Percentiles rank a stretch among this genome's conserved stretches.
Evolutionary conservation across 169 alveolate genomes (phyloP).

Genomic region (Eimeria maxima): DNA sequence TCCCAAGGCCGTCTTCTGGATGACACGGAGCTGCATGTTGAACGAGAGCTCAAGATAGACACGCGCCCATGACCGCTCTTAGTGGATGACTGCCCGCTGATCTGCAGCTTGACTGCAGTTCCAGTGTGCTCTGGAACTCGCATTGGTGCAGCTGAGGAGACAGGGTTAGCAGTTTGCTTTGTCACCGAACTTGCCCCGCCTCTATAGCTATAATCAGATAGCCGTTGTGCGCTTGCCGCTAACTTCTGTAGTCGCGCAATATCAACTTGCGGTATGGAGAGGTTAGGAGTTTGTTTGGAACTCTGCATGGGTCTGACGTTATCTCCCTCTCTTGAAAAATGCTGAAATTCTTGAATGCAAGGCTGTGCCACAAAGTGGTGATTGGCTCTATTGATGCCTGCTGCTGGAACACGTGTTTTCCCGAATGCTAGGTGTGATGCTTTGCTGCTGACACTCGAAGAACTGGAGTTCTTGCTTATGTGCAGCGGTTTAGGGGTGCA

Average conservation of each 20-base stretch:
- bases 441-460: not conserved
- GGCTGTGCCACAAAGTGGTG: not conserved
- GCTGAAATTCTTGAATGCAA: not conserved
- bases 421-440: not conserved
- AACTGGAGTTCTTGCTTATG: not conserved
- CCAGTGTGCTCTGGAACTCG: not conserved
- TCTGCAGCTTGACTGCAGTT: not conserved
- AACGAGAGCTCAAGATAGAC: slow-evolving; percentile 7
- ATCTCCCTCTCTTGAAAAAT: not conserved
- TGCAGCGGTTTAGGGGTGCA: not conserved
- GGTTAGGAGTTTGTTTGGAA: not conserved
- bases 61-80: not conserved
- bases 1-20: slow-evolving; percentile 35
- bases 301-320: not conserved
- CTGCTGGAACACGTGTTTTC: not conserved
- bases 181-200: not conserved
- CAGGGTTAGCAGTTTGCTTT: not conserved
- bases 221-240: not conserved
- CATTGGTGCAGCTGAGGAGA: not conserved
- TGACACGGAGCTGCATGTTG: slow-evolving; percentile 38
- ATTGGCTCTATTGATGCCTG: not conserved
- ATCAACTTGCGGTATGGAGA: not conserved
- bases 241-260: not conserved
- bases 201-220: not conserved
- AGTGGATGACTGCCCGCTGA: not conserved